Evolutionary conservation across 768 basidiomycete genomes (phyloP).

Genomic region (Boletus subparvulus): DNA sequence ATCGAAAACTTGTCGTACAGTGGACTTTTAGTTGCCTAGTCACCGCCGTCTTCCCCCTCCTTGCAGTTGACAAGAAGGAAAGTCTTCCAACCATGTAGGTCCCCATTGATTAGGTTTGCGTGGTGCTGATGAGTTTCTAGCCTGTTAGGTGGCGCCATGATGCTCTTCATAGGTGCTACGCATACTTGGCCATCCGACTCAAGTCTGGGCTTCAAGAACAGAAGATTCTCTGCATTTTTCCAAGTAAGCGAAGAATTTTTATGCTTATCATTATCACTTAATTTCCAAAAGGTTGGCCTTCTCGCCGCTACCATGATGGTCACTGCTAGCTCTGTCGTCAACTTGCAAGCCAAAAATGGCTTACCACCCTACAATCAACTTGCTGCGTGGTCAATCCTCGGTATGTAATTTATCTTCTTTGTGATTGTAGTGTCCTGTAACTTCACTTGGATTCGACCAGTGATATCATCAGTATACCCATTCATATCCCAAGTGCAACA

Average conservation of each 20-base stretch:
- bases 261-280: not conserved
- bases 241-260: slow-evolving; percentile 21
- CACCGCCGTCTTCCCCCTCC: slow-evolving; percentile 67
- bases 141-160: slow-evolving; percentile 45
- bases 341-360: slow-evolving; percentile 64
- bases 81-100: slow-evolving; percentile 59
- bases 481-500: slow-evolving; percentile 40
- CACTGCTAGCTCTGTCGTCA: slow-evolving; percentile 56
- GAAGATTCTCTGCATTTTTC: slow-evolving; percentile 9
- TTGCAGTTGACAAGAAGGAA: slow-evolving; percentile 73
- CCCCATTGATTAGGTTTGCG: not conserved
- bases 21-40: slow-evolving; percentile 55
- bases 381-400: slow-evolving; percentile 62
- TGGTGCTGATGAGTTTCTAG: slow-evolving; percentile 31
- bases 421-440: not conserved
- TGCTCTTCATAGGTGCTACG: slow-evolving; percentile 39
- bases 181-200: slow-evolving; percentile 11
- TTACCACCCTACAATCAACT: slow-evolving; percentile 60
- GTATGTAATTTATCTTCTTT: slow-evolving; percentile 38
- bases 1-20: slow-evolving; percentile 26
- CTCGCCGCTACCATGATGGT: slow-evolving; percentile 49
- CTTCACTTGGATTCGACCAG: slow-evolving; percentile 40
- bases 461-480: slow-evolving; percentile 49
- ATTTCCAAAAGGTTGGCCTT: slow-evolving; percentile 39
- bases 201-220: not conserved